Evolutionary conservation across 495 filamentous ascomycete genomes (phyloP), one percentile per base, ranked within the genome.

Genomic region (Lichenothelia convexa): DNA sequence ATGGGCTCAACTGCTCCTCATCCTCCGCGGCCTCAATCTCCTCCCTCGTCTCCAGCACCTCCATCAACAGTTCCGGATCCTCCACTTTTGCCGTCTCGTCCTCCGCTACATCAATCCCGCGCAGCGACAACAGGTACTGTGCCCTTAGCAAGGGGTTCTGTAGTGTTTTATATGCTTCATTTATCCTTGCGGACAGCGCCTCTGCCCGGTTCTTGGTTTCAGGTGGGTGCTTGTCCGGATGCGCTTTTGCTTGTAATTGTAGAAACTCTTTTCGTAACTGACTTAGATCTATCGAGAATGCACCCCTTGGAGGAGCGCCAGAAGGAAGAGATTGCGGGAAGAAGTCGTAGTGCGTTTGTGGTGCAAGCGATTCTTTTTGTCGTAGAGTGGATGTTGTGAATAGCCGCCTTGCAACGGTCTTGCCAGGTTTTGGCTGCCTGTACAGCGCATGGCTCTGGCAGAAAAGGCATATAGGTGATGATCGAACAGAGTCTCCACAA

Each of bases 1-100:
- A 26, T 30, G 47, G 59, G 39, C 58, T 64, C 30, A 94, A 52
- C 34, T 70, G 75, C 22, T 54, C 65, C 61, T 86, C 82, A 3
- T 48, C 54, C 43, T 67, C 55, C 11, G 74, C 78, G 42, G 73
- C 78, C 49, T 93, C 87, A 44, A 95, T 82, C 40, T 62, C 62
- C 66, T 94, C 87, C 44, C 82, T 58, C 45, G 77, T 69, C 50
- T 92, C 89, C 62, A 95, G 64, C 32, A 97, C 86, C 53, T 80
- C 69, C 77, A 80, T 77, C 53, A 95, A 49, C 47, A 93, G 60
- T 52, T 74, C 75, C 34, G 68, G 55, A 43, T 80, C 75, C 23
- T 80, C 76, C 1, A 80, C 64, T 40, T 68, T 67, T 13, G 53
- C 49, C 5, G 61, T 63, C 54, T 84, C 82, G 45, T 92, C 84